Conservation (phyloP, 1,139 yeast genomes). For the Suhomyces bokatorum region DNA sequence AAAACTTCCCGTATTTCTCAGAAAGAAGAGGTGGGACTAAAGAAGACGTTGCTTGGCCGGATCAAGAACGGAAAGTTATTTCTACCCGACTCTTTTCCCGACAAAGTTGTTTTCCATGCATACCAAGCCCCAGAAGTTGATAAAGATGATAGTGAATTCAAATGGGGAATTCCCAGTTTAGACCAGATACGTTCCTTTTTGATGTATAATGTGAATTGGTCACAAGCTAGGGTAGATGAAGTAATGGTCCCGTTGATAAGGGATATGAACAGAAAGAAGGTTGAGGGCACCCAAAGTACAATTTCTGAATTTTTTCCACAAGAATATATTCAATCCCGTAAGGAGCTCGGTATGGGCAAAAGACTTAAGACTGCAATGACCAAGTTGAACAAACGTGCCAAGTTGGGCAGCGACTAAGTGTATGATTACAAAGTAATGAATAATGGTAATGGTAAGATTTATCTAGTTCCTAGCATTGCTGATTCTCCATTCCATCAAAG, state of each 20-base stretch:
- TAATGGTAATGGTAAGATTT: neutral
- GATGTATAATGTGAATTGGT: constrained; percentile 80
- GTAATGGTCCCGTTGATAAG: constrained; percentile 85
- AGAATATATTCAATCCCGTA: constrained; percentile 44
- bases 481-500: no score
- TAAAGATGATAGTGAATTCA: constrained; percentile 68
- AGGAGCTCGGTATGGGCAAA: constrained; percentile 54
- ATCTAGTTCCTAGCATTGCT: neutral
- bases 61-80: constrained; percentile 62
- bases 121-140: constrained; percentile 83
- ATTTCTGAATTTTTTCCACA: constrained; percentile 61
- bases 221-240: constrained; percentile 72
- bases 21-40: constrained; percentile 30
- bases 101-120: constrained; percentile 65
- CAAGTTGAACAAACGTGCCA: constrained; percentile 39
- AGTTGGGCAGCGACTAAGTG: neutral
- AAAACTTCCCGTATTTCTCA: constrained; percentile 17
- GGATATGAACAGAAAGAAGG: constrained; percentile 65
- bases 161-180: constrained; percentile 89
- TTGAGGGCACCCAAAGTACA: constrained; percentile 56
- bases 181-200: constrained; percentile 75
- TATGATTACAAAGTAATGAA: neutral
- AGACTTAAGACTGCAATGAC: constrained; percentile 59
- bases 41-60: constrained; percentile 53
- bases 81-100: constrained; percentile 70